Evolutionary conservation across 345 rosid genomes (phyloP).

Genomic region (rapeseed (Brassica napus)): Da-Ae NC_063439.1:4024501-4025000

Average conservation of each 20-base stretch:
- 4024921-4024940: constrained; percentile 5
- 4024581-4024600: not conserved
- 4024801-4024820: constrained; percentile 10
- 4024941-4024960: not conserved
- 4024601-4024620: constrained; percentile 7
- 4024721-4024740: not conserved
- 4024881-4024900: constrained; percentile 38
- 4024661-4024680: not conserved
- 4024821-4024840: constrained; percentile 51
- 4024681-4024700: not conserved
- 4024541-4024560: constrained; percentile 40
- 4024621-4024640: constrained; percentile 5
- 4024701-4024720: not conserved
- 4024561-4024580: constrained; percentile 31
- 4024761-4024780: not conserved
- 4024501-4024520: constrained; percentile 32
- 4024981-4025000: constrained; percentile 7
- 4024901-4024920: constrained; percentile 36
- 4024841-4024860: constrained; percentile 37
- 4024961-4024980: not conserved
- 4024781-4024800: not conserved
- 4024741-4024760: constrained; percentile 13
- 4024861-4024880: constrained; percentile 41
- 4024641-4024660: constrained; percentile 2
- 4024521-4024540: constrained; percentile 39